Evolutionary conservation across 176 grass and related monocot species (phyloP), one percentile per base, ranked within the genome.

Genomic region (Luzula sylvatica): DNA sequence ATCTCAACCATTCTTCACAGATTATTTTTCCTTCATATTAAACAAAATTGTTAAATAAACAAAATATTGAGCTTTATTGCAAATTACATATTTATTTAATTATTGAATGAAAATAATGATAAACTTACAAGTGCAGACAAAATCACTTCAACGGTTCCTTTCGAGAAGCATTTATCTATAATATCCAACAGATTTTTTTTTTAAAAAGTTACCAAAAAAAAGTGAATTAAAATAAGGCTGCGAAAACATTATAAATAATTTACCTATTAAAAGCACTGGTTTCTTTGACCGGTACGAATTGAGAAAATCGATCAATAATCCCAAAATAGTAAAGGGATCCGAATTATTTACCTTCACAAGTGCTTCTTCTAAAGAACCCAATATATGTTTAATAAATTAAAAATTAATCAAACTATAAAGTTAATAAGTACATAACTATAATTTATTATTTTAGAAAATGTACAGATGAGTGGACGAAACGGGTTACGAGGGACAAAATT

Each of bases 111-210:
- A n/a, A n/a, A n/a, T n/a, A n/a, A n/a, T 6, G 58, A 51, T 72
- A n/a, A n/a, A 82, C 90, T 95, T 76, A 95, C 84, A 78, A 95
- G 80, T 59, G 90, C 24, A 2, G 63, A 86, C 69, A 89, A 56
- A 52, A 96, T 96, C 51, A 85, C 90, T 89, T 96, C 80, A 3
- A 96, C 67, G 51, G 84, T 86, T 54, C 58, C 55, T 58, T 96
- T 96, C 16, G 84, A 96, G 72, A 96, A 96, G 59, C 90, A 89
- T 67, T 82, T 96, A 65, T 89, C 74, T 70, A 96, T 73, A 21
- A 79, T 78, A 55, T 89, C 71, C 71, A 86, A 59, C 58, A 80
- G 88, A 54, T 24, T 21, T 56, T 23, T 11, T 50, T 6, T 30
- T n/a, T n/a, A n/a, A n/a, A n/a, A n/a, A n/a, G n/a, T n/a, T n/a